A percentile compares a stretch with the other conserved stretches of the same genome.
These are phyloP conservation scores for Flueggea neowawraea DNA, from an alignment of 441 rosid species.

Conservation along the genomic window DNA sequence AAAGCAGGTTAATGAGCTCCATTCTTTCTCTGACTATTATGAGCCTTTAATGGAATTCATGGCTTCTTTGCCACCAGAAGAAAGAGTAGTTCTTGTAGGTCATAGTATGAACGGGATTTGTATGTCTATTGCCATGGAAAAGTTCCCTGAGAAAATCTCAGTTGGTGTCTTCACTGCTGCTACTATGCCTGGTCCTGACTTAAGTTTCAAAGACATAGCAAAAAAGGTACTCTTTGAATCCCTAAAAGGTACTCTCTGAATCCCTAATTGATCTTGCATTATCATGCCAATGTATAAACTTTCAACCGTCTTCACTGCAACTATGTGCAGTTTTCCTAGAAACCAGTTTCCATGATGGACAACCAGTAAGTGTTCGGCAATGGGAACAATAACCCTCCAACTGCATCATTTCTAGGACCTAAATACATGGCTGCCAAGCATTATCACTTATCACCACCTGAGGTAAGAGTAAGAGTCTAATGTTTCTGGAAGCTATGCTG, in stretches of 20 bases:
- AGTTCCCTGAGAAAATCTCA: conserved; percentile 42
- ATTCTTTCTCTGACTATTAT: conserved; percentile 18
- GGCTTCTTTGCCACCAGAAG: conserved; percentile 19
- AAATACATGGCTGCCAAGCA: conserved; percentile 18
- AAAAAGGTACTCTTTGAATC: neutral
- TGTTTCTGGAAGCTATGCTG: neutral
- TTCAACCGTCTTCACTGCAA: neutral
- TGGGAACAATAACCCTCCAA: conserved; percentile 16
- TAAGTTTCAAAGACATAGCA: neutral
- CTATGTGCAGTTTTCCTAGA: neutral
- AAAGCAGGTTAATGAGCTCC: conserved; percentile 29
- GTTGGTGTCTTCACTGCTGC: conserved; percentile 52
- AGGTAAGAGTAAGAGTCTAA: conserved; percentile 13
- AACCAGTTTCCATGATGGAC: neutral
- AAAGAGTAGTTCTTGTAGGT: conserved; percentile 36
- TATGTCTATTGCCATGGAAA: conserved; percentile 55
- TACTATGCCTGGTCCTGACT: conserved; percentile 41
- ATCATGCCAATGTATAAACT: neutral
- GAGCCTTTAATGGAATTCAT: conserved; percentile 34
- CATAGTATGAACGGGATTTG: conserved; percentile 31
- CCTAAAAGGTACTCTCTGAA: too few relatives aligned
- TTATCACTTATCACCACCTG: conserved; percentile 33
- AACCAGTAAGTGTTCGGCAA: conserved; percentile 3
- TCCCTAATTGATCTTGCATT: too few relatives aligned
- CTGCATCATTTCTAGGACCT: conserved; percentile 7